Evolutionary conservation across 768 basidiomycete species (phyloP).

Genomic region (Amanita rubescens): DNA sequence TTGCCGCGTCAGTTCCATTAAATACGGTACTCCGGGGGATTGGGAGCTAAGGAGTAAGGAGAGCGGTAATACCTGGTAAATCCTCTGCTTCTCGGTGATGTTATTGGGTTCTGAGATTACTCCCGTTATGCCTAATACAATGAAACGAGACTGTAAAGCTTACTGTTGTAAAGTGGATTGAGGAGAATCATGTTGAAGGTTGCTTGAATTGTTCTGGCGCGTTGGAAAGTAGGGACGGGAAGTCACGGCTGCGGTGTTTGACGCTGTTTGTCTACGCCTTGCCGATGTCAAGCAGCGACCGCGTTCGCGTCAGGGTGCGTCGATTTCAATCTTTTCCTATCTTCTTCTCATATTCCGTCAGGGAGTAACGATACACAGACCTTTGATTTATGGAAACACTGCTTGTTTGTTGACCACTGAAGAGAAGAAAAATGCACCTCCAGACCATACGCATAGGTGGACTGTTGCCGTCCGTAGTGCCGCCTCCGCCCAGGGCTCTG

Average conservation of each 20-base stretch:
- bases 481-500: constrained; percentile 61
- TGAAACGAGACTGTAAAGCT: constrained; percentile 15
- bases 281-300: constrained; percentile 53
- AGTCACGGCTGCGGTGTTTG: constrained; percentile 5
- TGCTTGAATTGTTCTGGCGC: too few species aligned
- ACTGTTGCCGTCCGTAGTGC: constrained; percentile 93
- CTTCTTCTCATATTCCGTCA: constrained; percentile 21
- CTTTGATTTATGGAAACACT: constrained; percentile 94
- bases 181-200: constrained; percentile 37
- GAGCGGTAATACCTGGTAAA: constrained; percentile 45
- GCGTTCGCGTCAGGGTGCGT: constrained; percentile 75
- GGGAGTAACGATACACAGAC: constrained; percentile 84
- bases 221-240: constrained; percentile 11
- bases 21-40: too few species aligned
- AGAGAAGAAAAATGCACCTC: constrained; percentile 52
- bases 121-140: constrained; percentile 2
- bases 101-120: constrained; percentile 43
- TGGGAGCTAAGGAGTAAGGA: constrained; percentile 6
- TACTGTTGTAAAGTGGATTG: constrained; percentile 61
- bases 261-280: constrained; percentile 6
- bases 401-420: constrained; percentile 69
- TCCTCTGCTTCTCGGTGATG: constrained; percentile 57
- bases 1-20: constrained; percentile 6
- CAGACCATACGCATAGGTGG: constrained; percentile 93
- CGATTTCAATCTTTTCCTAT: constrained; percentile 1